phyloP scores from a whole-genome alignment of 2,329 filamentous ascomycete species.

The Hypomyces rosellus region DNA sequence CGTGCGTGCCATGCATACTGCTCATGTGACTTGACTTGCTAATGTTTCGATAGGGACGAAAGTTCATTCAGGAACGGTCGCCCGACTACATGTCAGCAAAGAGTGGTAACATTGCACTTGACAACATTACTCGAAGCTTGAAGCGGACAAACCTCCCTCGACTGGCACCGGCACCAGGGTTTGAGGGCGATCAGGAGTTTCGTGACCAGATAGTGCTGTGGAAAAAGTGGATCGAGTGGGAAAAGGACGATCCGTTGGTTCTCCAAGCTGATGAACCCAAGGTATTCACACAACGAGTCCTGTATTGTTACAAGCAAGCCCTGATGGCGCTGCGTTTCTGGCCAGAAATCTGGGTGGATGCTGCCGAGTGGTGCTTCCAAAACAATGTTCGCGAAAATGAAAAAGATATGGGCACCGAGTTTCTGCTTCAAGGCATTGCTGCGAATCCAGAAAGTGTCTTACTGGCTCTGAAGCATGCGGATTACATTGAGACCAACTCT shows the following conservation, averaged over 20 bases:
- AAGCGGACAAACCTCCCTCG: conserved; percentile 71
- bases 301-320: conserved; percentile 91
- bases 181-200: conserved; percentile 81
- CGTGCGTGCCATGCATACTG: conserved; percentile 41
- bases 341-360: conserved; percentile 94
- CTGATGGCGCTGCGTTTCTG: conserved; percentile 91
- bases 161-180: conserved; percentile 76
- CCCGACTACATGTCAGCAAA: conserved; percentile 94
- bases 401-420: conserved; percentile 59
- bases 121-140: conserved; percentile 75
- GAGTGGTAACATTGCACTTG: conserved; percentile 81
- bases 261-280: conserved; percentile 74
- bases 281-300: conserved; percentile 68
- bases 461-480: conserved; percentile 81
- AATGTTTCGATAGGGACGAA: conserved; percentile 62
- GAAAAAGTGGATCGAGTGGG: conserved; percentile 93
- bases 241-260: conserved; percentile 86
- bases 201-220: conserved; percentile 78
- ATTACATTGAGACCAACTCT: conserved; percentile 75
- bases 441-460: conserved; percentile 93
- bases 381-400: conserved; percentile 62
- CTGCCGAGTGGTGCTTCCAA: conserved; percentile 84
- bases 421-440: conserved; percentile 73
- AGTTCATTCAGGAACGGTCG: conserved; percentile 89
- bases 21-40: conserved; percentile 7